These are phyloP conservation scores for Geotrichum carabidarum DNA, from an alignment of 1,139 yeast genomes.

Conservation along the genomic window DNA sequence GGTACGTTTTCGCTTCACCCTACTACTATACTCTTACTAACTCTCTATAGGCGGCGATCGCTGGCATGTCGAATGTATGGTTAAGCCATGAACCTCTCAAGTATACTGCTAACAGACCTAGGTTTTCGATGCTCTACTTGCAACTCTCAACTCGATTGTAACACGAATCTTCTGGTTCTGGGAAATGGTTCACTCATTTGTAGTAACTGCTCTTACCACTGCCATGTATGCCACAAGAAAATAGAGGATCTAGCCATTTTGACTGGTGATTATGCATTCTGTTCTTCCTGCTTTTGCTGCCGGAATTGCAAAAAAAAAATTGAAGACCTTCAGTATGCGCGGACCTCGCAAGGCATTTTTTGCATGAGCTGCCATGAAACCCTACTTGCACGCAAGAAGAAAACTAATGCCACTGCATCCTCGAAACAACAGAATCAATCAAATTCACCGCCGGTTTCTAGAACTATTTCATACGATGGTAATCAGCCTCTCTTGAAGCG, in stretches of 20 bases:
- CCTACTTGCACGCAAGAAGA: slow-evolving; percentile 58
- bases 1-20: slow-evolving; percentile 26
- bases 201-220: slow-evolving; percentile 82
- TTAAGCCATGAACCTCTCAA: slow-evolving; percentile 51
- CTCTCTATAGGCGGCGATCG: slow-evolving; percentile 66
- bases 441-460: slow-evolving; percentile 1
- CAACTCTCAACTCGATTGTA: slow-evolving; percentile 68
- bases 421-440: slow-evolving; percentile 3
- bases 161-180: slow-evolving; percentile 80
- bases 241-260: slow-evolving; percentile 94
- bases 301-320: slow-evolving; percentile 83
- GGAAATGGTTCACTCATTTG: slow-evolving; percentile 93
- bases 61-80: slow-evolving; percentile 70
- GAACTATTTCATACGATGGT: slow-evolving; percentile 3
- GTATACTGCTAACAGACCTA: slow-evolving; percentile 9
- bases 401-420: slow-evolving; percentile 3
- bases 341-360: slow-evolving; percentile 89
- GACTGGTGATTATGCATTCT: slow-evolving; percentile 90
- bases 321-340: slow-evolving; percentile 84
- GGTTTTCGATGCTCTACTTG: slow-evolving; percentile 82
- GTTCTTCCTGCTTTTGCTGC: slow-evolving; percentile 86
- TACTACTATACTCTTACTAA: slow-evolving; percentile 15
- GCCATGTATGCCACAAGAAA: slow-evolving; percentile 81
- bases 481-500: background rate
- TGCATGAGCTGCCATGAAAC: slow-evolving; percentile 92